Conservation (phyloP, 1,139 yeast genomes). For the Magnusiomyces suaveolens region DNA sequence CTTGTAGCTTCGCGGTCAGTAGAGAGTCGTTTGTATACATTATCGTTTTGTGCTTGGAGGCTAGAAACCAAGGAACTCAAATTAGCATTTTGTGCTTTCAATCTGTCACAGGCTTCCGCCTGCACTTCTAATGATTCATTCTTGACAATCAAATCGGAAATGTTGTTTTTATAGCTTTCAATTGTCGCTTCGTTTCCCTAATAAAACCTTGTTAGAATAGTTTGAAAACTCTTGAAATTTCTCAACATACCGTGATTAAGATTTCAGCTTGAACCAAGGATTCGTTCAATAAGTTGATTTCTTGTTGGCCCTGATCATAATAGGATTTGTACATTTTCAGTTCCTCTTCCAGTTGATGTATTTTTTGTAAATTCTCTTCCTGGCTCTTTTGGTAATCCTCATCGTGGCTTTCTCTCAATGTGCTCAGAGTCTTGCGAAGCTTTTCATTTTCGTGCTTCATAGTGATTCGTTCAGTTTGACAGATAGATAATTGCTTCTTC, state of each 20-base stretch:
- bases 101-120: not conserved
- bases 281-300: not conserved
- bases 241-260: not conserved
- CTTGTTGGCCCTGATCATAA: not conserved
- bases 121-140: not conserved
- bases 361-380: not conserved
- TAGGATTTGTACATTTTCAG: not conserved
- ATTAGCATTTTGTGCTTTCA: not conserved
- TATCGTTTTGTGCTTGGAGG: not conserved
- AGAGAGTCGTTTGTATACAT: not conserved
- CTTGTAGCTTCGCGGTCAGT: not conserved
- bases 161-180: not conserved
- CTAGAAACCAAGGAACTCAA: not conserved
- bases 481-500: conserved; percentile 16
- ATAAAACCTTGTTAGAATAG: not conserved
- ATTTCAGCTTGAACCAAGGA: not conserved
- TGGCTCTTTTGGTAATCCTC: not conserved
- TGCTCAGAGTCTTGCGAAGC: conserved; percentile 15
- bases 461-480: conserved; percentile 16
- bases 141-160: not conserved
- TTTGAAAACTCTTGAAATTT: not conserved
- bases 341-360: not conserved
- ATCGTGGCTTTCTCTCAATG: not conserved
- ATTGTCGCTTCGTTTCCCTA: not conserved
- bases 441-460: conserved; percentile 18